Evolutionary conservation across 1,284 basidiomycete genomes (phyloP), one percentile per base, ranked within the genome.

Genomic region (Albatrellus sp.): DNA sequence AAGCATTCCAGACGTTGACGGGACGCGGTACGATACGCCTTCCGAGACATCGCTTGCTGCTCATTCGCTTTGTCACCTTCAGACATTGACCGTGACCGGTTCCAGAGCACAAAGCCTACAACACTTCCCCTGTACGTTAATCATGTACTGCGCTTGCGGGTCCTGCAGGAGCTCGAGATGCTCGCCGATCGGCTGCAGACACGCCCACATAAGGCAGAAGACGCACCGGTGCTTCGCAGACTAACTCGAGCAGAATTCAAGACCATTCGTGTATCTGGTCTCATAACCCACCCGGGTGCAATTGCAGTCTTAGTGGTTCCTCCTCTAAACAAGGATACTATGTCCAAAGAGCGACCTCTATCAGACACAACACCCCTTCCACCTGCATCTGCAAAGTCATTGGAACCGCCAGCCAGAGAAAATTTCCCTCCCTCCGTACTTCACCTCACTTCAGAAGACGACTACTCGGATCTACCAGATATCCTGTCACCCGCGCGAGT

Each of bases 131-230:
- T 68, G 32, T 78, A 85, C 42, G 67, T 83, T 33, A 60, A 62
- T 1, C 78, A 85, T 54, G 65, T 81, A 14, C 63, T 88, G 10
- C 80, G 84, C 37, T 56, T 81, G 14, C 76, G 84, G 16, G 70
- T 85, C 12, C 61, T 88, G 2, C 84, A 87, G 55, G 85, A 88
- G 54, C 59, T 88, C 3, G 67, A 78, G 35, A 54, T 86, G 7
- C 60, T 87, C 33, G 61, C 60, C 1, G 66, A 69, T 8, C 57
- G 57, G 6, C 56, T 80, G 34, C 60, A 64, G 51, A 47, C 47
- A 9, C 40, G 50, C 14, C 54, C 57, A 2, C 44, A 59, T 52
- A 48, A 51, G 38, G 43, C 48, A 16, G 43, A 48, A 33, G 48
- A 55, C 12, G 37, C 52, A n/a, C 60, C 65, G 14, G 55, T 80